These are phyloP conservation scores for Thalassiosira livingstoniorum DNA, from an alignment of 352 stramenopile species.

Conservation along the genomic window DNA sequence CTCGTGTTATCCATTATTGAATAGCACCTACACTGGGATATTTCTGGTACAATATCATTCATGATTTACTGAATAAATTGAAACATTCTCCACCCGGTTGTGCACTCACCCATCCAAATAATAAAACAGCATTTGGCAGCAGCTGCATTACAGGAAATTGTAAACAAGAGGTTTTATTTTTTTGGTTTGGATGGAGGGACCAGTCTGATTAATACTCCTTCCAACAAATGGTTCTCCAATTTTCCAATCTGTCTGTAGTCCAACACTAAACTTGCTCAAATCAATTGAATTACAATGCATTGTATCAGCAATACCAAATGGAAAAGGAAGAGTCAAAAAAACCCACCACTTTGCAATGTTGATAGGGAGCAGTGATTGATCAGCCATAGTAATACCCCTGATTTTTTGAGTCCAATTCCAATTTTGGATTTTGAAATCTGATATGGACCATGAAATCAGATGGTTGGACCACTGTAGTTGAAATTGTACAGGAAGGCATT, in stretches of 20 bases:
- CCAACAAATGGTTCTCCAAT: too few species aligned
- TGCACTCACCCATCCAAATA: background rate
- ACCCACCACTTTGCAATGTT: conserved; percentile 7
- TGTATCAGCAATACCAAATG: conserved; percentile 24
- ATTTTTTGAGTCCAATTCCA: conserved; percentile 24
- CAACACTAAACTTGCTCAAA: conserved; percentile 11
- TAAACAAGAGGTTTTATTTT: background rate
- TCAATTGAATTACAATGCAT: conserved; percentile 18
- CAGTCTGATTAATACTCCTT: too few species aligned
- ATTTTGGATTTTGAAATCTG: conserved; percentile 22
- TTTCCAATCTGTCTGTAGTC: background rate
- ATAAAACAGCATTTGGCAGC: background rate
- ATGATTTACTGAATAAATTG: background rate
- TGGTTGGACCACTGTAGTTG: conserved; percentile 1
- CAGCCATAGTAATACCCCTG: conserved; percentile 3
- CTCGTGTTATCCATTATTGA: background rate
- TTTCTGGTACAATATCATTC: background rate
- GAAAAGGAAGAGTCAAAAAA: conserved; percentile 22
- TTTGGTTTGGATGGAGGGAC: background rate
- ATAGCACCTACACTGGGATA: background rate
- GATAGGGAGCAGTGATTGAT: conserved; percentile 8
- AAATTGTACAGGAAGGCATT: conserved; percentile 32
- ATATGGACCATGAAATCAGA: conserved; percentile 4
- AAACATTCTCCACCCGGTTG: background rate
- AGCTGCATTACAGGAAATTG: background rate